Evolutionary conservation across 192 early-diverging fungal species (phyloP), one percentile per base, ranked within the genome.

Genomic region (Backusella morwellensis): DNA sequence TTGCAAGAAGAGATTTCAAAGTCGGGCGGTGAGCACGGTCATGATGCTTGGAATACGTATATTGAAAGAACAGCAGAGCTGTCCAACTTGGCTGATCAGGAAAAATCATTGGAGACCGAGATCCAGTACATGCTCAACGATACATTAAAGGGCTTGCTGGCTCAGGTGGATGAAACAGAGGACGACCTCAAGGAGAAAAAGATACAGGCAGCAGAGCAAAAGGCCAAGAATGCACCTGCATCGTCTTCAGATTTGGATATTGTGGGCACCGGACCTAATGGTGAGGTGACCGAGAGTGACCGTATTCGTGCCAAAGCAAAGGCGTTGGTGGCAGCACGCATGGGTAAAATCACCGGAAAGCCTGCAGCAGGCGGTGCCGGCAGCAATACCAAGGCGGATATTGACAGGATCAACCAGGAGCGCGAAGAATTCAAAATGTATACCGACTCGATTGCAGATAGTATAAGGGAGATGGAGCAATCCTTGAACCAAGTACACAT

Each of bases 191-290:
- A 81, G 23, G 80, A 82, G 17, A 83, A 79, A 17, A 85, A 87
- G 66, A 34, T 87, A 17, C 81, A 85, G 63, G 47, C 84, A 11
- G 80, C 79, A 15, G 82, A 83, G 59, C 54, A 80, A 34, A 84
- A 83, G 56, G 78, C 73, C 35, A 75, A 50, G 14, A 35, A 44
- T 52, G 44, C 68, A 11, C 63, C 78, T 17, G 68, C 41, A 15
- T 52, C 50, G 19, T 19, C 47, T 35, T 15, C 78, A 77, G 70
- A 72, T 35, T 29, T 63, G 1, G 21, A 81, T 36, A 83, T 88
- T 69, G 72, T 78, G 19, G 86, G 87, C 2, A 90, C 88, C 11
- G 88, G 88, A 1, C 88, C 88, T 2, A 80, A 78, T 50, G 89
- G 89, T 6, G 42, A 75, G 41, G 75, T 90, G 17, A 90, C 89